Conservation (phyloP, 768 basidiomycete genomes). For the Lactarius vividus region DNA sequence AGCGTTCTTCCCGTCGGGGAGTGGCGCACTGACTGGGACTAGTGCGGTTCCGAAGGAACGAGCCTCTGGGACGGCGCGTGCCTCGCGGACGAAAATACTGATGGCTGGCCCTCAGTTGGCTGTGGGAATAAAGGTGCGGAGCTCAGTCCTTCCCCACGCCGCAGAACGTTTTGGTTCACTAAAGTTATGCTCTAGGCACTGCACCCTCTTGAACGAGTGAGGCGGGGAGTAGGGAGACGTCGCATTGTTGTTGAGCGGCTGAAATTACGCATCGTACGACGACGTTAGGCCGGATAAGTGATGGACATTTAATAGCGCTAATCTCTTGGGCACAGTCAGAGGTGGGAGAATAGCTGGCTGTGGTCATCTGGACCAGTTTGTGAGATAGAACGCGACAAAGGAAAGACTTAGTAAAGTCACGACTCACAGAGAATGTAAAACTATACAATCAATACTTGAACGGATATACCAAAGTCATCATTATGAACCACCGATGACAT, state of each 20-base stretch:
- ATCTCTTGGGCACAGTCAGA: neutral
- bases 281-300: neutral
- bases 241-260: neutral
- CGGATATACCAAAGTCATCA: no score
- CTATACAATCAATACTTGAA: no score
- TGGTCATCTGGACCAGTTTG: no score
- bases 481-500: no score
- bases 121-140: constrained; percentile 53
- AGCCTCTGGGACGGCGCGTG: constrained; percentile 51
- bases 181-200: constrained; percentile 1
- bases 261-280: no score
- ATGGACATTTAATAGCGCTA: no score
- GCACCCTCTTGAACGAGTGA: constrained; percentile 7
- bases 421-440: no score
- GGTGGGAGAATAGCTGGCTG: neutral
- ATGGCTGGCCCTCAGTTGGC: constrained; percentile 50
- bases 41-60: constrained; percentile 42
- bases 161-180: neutral
- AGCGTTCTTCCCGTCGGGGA: constrained; percentile 55
- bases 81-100: constrained; percentile 46
- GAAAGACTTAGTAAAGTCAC: no score
- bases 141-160: neutral
- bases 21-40: constrained; percentile 57
- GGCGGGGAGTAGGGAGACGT: neutral
- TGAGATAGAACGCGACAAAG: no score